Conservation (phyloP, 1,284 basidiomycete species). For the Malassezia sp. region DNA sequence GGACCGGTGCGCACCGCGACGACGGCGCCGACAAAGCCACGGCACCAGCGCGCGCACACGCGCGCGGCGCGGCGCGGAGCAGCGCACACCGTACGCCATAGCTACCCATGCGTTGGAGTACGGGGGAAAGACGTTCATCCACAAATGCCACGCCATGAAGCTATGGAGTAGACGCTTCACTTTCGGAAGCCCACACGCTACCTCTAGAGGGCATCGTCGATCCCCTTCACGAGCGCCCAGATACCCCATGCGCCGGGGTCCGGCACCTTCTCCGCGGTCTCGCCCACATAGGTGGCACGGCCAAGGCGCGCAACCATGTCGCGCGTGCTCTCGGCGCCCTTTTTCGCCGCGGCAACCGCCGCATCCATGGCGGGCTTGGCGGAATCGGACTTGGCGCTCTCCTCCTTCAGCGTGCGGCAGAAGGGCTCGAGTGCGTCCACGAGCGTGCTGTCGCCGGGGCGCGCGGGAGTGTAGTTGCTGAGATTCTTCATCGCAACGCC, state of each 20-base stretch:
- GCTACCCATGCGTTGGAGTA: too few species aligned
- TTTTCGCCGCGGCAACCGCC: conserved; percentile 48
- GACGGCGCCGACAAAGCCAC: too few species aligned
- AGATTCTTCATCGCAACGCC: conserved; percentile 36
- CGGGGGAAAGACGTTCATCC: too few species aligned
- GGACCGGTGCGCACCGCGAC: too few species aligned
- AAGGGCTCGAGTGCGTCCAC: conserved; percentile 54
- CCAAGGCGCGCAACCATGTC: conserved; percentile 52
- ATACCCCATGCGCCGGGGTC: conserved; percentile 56
- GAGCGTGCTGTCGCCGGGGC: conserved; percentile 54
- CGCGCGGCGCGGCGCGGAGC: too few species aligned
- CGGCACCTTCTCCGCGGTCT: conserved; percentile 46
- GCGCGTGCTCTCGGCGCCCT: conserved; percentile 52
- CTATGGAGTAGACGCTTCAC: too few species aligned
- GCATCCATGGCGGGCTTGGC: conserved; percentile 38
- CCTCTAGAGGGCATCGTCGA: conserved; percentile 27
- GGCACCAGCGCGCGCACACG: too few species aligned
- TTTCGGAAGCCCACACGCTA: too few species aligned
- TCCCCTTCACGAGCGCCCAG: conserved; percentile 46
- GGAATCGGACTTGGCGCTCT: conserved; percentile 11
- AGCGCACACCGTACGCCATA: too few species aligned
- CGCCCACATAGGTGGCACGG: conserved; percentile 52
- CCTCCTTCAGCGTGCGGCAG: conserved; percentile 44
- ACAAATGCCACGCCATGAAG: too few species aligned
- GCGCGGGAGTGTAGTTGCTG: conserved; percentile 52